A percentile compares a stretch with the other conserved stretches of the same genome.
Conservation (phyloP, 257 asterid genomes). For the Plectranthus barbatus region DNA sequence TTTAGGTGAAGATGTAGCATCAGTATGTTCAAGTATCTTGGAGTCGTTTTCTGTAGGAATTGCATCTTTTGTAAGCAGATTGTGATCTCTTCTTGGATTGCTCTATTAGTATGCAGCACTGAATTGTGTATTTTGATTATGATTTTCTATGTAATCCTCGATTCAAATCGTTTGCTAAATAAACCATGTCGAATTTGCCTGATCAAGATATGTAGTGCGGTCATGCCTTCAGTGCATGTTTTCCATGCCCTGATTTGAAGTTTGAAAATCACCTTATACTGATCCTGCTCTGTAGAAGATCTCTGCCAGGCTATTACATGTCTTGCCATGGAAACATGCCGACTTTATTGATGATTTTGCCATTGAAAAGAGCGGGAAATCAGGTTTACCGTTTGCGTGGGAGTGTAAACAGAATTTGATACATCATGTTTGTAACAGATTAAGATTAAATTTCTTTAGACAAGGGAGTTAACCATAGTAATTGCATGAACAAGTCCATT, state of each 20-base stretch:
- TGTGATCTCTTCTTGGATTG: not conserved
- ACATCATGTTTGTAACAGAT: not conserved
- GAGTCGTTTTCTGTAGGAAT: not conserved
- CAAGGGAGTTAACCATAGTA: not conserved
- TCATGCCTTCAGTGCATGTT: not conserved
- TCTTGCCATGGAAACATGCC: not conserved
- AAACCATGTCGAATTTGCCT: not conserved
- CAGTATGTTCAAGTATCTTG: not conserved
- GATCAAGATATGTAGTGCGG: not conserved
- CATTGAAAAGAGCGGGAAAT: not conserved
- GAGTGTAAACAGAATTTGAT: not conserved
- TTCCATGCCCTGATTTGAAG: not conserved
- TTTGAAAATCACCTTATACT: not conserved
- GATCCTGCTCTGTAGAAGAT: not conserved
- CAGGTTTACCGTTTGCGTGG: not conserved
- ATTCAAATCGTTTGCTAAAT: not conserved
- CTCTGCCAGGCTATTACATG: not conserved
- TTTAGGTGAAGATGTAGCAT: not conserved
- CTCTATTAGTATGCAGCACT: not conserved
- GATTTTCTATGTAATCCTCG: not conserved
- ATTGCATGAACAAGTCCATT: not conserved
- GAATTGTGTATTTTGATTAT: not conserved
- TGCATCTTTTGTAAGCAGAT: not conserved
- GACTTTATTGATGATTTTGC: not conserved
- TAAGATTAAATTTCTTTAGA: not conserved